Percentiles rank a stretch among this genome's conserved stretches.
These are phyloP conservation scores for Diaporthe eres DNA, from an alignment of 2,329 filamentous ascomycete genomes.

Conservation along the genomic window DNA sequence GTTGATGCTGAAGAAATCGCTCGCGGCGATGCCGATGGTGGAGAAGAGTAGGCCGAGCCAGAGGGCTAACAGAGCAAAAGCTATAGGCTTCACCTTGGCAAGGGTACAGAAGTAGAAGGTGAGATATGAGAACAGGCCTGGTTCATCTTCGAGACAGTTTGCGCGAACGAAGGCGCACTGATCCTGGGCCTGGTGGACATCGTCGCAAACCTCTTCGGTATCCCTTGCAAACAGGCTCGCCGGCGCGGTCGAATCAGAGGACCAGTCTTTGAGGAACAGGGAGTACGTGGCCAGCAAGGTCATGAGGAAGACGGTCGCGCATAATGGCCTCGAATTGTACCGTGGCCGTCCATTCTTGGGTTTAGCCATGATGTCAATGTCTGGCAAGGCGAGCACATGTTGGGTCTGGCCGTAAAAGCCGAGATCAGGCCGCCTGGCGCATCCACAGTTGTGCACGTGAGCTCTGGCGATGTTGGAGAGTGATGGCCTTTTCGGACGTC, in stretches of 20 bases:
- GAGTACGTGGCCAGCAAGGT: constrained; percentile 62
- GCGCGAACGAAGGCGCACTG: constrained; percentile 88
- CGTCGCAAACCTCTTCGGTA: constrained; percentile 73
- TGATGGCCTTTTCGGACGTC: constrained; percentile 1
- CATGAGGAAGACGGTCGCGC: constrained; percentile 62
- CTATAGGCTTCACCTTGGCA: constrained; percentile 76
- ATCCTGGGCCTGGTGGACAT: constrained; percentile 82
- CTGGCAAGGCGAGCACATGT: constrained; percentile 34
- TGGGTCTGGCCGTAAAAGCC: constrained; percentile 18
- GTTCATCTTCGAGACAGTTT: constrained; percentile 91
- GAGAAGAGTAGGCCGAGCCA: constrained; percentile 95
- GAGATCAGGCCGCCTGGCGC: background rate
- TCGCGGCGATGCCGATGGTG: constrained; percentile 97
- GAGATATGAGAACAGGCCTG: constrained; percentile 90
- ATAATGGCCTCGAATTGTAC: constrained; percentile 64
- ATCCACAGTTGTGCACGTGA: constrained; percentile 17
- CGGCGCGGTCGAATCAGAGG: constrained; percentile 9
- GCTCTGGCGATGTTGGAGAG: background rate
- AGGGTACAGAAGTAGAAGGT: constrained; percentile 91
- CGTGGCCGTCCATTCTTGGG: constrained; percentile 52
- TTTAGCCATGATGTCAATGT: constrained; percentile 46
- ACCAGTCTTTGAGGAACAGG: constrained; percentile 50
- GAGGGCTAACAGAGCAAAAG: constrained; percentile 81
- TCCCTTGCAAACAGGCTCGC: constrained; percentile 43
- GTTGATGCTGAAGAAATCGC: constrained; percentile 98